Conservation (phyloP, 257 asterid genomes). For the Echium plantagineum region DNA sequence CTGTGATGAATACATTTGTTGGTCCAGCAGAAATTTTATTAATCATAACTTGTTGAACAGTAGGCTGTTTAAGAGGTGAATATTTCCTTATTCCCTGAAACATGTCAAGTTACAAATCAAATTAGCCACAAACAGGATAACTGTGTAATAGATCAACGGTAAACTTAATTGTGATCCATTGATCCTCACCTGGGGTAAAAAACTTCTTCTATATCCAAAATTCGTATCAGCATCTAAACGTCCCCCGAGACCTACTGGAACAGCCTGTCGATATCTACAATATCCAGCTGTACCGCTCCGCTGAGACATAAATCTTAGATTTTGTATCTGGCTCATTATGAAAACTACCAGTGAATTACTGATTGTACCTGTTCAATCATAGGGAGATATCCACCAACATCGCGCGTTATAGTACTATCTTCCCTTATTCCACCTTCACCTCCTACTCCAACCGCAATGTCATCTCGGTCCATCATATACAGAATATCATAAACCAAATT, state of each 20-base stretch:
- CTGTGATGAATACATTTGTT: slow-evolving; percentile 40
- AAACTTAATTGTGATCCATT: background rate
- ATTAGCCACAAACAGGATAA: no score
- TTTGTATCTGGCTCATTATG: no score
- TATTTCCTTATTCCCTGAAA: slow-evolving; percentile 59
- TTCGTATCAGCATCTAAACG: slow-evolving; percentile 55
- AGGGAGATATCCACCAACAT: slow-evolving; percentile 90
- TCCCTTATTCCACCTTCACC: slow-evolving; percentile 81
- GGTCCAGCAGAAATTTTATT: slow-evolving; percentile 61
- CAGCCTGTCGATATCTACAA: slow-evolving; percentile 77
- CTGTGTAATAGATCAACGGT: no score
- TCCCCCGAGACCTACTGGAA: slow-evolving; percentile 66
- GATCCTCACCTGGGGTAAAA: slow-evolving; percentile 63
- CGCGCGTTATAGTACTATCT: slow-evolving; percentile 47
- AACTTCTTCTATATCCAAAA: slow-evolving; percentile 54
- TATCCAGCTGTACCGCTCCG: slow-evolving; percentile 59
- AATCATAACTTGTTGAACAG: slow-evolving; percentile 65
- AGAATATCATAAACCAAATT: slow-evolving; percentile 74
- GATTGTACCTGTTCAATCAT: slow-evolving; percentile 59
- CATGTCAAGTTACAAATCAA: background rate
- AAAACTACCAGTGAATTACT: no score
- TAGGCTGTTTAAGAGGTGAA: slow-evolving; percentile 59
- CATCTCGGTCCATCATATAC: slow-evolving; percentile 91
- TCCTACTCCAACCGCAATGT: slow-evolving; percentile 77
- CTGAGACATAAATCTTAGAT: slow-evolving; percentile 16